Conservation (phyloP, 176 grass and related monocot species). For the Poa pratensis region DNA sequence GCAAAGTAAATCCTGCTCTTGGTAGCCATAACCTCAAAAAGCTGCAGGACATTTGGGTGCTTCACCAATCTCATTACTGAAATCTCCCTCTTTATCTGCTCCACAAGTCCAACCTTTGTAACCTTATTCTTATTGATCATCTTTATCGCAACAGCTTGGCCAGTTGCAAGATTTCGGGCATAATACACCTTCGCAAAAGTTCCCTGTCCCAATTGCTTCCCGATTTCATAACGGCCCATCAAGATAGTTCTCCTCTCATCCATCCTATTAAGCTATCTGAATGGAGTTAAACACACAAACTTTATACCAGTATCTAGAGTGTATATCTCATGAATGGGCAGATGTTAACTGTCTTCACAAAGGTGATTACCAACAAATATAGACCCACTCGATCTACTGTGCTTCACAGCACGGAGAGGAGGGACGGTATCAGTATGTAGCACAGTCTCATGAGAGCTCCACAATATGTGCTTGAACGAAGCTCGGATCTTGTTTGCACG, state of each 20-base stretch:
- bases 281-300: not conserved
- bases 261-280: constrained; percentile 48
- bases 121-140: constrained; percentile 95
- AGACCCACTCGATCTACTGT: constrained; percentile 37
- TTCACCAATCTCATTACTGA: constrained; percentile 89
- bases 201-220: constrained; percentile 89
- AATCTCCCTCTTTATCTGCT: constrained; percentile 95
- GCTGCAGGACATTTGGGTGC: constrained; percentile 85
- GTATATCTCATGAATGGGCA: not conserved
- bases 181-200: constrained; percentile 96
- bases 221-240: constrained; percentile 85
- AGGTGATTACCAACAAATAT: constrained; percentile 44
- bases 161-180: constrained; percentile 71
- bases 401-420: constrained; percentile 27
- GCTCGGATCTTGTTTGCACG: constrained; percentile 31
- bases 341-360: constrained; percentile 56
- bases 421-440: constrained; percentile 31
- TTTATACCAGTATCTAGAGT: constrained; percentile 18
- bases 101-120: constrained; percentile 79
- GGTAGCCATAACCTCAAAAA: constrained; percentile 93
- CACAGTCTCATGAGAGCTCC: constrained; percentile 27
- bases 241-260: constrained; percentile 64
- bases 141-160: constrained; percentile 91
- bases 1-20: constrained; percentile 95
- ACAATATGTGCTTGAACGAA: constrained; percentile 40